Evolutionary conservation across 2,329 filamentous ascomycete genomes (phyloP), one percentile per base, ranked within the genome.

Genomic region (Macrophomina phaseolina): DNA sequence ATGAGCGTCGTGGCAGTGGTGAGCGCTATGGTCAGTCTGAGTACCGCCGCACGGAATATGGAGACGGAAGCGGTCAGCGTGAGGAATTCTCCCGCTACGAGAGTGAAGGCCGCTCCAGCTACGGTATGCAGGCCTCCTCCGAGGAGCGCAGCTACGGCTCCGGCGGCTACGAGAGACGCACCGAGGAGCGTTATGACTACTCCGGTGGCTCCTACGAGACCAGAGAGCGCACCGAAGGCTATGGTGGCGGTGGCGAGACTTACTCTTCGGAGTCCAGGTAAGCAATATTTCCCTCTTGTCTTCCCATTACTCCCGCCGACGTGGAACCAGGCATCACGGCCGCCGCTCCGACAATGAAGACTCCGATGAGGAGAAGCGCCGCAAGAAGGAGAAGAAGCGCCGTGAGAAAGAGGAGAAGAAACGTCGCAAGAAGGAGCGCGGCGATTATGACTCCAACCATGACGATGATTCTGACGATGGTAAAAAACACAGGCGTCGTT

Each of bases 31-130:
- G 85, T 7, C 85, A 90, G 73, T 87, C 88, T 11, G 79, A 89
- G 74, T 85, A 87, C 71, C 84, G 81, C 38, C 80, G 88, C 73
- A 90, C 87, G 7, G 81, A 85, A 65, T 86, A 87, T 68, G 79
- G 83, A 18, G 81, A 84, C 65, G 89, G 89, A 60, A 55, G 64
- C 6, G 85, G 85, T 56, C 81, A 84, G 64, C 81, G 83, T 66
- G 83, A 85, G 46, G 86, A 90, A 67, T 91, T 89, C 77, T 82
- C 83, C 67, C 85, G 87, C 38, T 89, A 86, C 69, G 88, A 83
- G 67, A 78, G 90, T 72, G 81, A 85, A 55, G 78, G 81, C 28
- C 73, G 73, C 16, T 73, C 71, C 16, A 84, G 83, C 36, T 87
- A 86, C 70, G 85, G 86, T 48, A 90, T 88, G 70, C 81, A 90